Percentiles rank a stretch among this genome's conserved stretches.
Evolutionary conservation across 108 stramenopile species (phyloP).

Genomic region (Nitzschia sp.): DNA sequence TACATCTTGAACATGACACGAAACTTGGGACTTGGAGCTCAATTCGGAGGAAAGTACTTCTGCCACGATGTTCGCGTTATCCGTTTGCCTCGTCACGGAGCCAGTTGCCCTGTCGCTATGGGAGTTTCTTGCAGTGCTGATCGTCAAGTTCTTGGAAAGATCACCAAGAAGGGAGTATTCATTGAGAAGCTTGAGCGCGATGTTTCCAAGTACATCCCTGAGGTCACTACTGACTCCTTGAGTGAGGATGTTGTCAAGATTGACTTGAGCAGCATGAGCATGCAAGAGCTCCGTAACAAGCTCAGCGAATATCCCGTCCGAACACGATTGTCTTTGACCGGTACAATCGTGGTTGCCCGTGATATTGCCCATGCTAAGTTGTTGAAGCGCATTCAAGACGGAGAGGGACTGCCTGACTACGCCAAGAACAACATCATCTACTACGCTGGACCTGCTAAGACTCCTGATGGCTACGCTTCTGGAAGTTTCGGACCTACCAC

Average conservation of each 20-base stretch:
- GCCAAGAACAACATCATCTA: slow-evolving; percentile 94
- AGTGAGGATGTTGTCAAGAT: slow-evolving; percentile 74
- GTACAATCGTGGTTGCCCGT: slow-evolving; percentile 94
- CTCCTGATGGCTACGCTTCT: slow-evolving; percentile 93
- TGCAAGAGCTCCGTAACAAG: slow-evolving; percentile 79
- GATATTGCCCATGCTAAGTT: slow-evolving; percentile 98
- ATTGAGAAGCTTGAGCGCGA: slow-evolving; percentile 90
- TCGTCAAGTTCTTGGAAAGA: slow-evolving; percentile 92
- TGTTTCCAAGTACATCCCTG: slow-evolving; percentile 90
- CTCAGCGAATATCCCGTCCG: slow-evolving; percentile 82
- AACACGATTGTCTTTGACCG: slow-evolving; percentile 83
- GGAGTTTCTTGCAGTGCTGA: slow-evolving; percentile 96
- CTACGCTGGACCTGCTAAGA: slow-evolving; percentile 97
- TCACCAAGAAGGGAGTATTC: slow-evolving; percentile 94
- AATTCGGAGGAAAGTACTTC: slow-evolving; percentile 97
- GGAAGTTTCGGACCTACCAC: slow-evolving; percentile 96
- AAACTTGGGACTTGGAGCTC: slow-evolving; percentile 92
- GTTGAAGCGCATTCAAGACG: slow-evolving; percentile 84
- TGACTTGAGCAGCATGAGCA: slow-evolving; percentile 83
- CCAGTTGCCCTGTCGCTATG: slow-evolving; percentile 94
- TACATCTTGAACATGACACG: slow-evolving; percentile 88
- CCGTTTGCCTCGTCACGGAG: slow-evolving; percentile 93
- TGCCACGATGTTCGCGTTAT: slow-evolving; percentile 95
- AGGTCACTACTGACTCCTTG: slow-evolving; percentile 69
- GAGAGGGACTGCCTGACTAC: slow-evolving; percentile 93